Evolutionary conservation across 2,329 filamentous ascomycete species (phyloP), one percentile per base, ranked within the genome.

Genomic region (Sporothrix variecibatus): DNA sequence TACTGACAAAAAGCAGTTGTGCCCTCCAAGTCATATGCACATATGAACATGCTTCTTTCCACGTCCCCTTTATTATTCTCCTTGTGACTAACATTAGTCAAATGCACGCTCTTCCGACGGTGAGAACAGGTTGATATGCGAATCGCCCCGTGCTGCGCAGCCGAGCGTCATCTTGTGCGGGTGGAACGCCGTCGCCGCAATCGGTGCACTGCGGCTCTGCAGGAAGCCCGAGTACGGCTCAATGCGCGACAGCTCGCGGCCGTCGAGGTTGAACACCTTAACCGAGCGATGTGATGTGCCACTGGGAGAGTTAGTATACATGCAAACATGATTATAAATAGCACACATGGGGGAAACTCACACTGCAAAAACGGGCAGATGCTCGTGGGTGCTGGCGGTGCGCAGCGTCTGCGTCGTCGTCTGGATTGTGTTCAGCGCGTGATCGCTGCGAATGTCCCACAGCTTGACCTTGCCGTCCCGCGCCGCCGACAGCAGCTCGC

Each of bases 341-440:
- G 64, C 31, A 20, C 62, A 68, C 28, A 75, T 28, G 17, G 56
- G 40, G 43, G 69, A 68, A 26, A 90, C 92, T 87, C 91, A 95
- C 92, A 95, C 90, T 78, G 94, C 94, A 85, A 99, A 98, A 15
- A 99, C 95, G 34, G 96, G 96, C 72, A 97, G 90, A 82, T 99
- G 96, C 82, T 99, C 96, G 82, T 99, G 96, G 58, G 96, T 95
- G 81, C 93, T 96, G 74, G 97, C 88, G 23, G 94, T 97, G 73
- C 94, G 90, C 75, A 97, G 87, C 9, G 92, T 93, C 79, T 95
- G 91, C 75, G 88, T 90, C 2, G 93, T 95, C 7, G 92, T 91
- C 80, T 90, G 87, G 79, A 95, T 92, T 1, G 90, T 90, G 75
- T 91, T 90, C 70, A 97, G 86, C 5, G 93, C 91, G 77, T 88